Evolutionary conservation across 805 yeast species (phyloP).

Genomic region (Lipomyces starkeyi): DNA sequence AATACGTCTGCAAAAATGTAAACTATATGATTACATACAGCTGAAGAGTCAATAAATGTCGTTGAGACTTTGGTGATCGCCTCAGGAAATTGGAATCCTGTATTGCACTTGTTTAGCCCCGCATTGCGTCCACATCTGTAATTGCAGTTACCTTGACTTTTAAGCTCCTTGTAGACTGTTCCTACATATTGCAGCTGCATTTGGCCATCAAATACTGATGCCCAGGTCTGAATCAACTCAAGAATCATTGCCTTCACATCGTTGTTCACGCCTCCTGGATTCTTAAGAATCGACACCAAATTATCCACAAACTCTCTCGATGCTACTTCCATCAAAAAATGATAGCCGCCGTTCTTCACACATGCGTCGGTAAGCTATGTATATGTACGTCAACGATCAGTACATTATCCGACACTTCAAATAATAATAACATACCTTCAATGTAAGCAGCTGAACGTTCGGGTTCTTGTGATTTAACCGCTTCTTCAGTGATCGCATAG

Average conservation of each 20-base stretch:
- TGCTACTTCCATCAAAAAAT: conserved; percentile 77
- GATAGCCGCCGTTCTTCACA: conserved; percentile 90
- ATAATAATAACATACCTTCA: conserved; percentile 45
- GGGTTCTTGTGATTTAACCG: conserved; percentile 77
- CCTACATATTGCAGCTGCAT: conserved; percentile 69
- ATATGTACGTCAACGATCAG: neutral
- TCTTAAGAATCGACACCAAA: conserved; percentile 55
- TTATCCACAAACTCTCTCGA: conserved; percentile 87
- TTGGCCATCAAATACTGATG: conserved; percentile 70
- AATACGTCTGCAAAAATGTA: neutral
- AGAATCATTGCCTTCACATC: conserved; percentile 67
- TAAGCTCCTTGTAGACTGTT: conserved; percentile 63
- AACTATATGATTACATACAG: conserved; percentile 43
- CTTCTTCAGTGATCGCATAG: conserved; percentile 82
- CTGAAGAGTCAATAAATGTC: conserved; percentile 78
- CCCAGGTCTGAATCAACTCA: conserved; percentile 76
- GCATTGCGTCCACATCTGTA: neutral
- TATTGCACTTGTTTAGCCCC: conserved; percentile 16
- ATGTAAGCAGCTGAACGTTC: conserved; percentile 73
- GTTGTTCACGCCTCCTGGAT: conserved; percentile 50
- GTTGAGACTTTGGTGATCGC: conserved; percentile 26
- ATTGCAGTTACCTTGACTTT: conserved; percentile 54
- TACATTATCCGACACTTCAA: neutral
- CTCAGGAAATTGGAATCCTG: conserved; percentile 47
- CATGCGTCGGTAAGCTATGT: conserved; percentile 77